Conservation (phyloP, 2,329 filamentous ascomycete species). For the Stemphylium lycopersici region DNA sequence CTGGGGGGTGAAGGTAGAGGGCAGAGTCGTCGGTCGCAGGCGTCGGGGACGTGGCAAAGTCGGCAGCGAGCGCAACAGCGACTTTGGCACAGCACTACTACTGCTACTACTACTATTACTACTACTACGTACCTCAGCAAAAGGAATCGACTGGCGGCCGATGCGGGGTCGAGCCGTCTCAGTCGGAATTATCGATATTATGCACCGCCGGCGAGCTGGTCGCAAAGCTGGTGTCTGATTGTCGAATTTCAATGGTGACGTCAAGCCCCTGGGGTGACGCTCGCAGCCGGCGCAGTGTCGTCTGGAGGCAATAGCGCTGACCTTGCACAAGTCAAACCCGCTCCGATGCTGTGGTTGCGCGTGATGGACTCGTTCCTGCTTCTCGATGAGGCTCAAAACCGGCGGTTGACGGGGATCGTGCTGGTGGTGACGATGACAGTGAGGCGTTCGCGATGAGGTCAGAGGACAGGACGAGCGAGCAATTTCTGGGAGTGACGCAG, state of each 20-base stretch:
- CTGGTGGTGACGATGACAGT: slow-evolving; percentile 42
- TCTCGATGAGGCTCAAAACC: slow-evolving; percentile 36
- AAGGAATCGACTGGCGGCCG: slow-evolving; percentile 23
- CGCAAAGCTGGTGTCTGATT: slow-evolving; percentile 25
- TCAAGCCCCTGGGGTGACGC: slow-evolving; percentile 35
- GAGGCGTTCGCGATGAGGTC: slow-evolving; percentile 47
- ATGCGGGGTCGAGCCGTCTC: slow-evolving; percentile 35
- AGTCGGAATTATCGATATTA: slow-evolving; percentile 22
- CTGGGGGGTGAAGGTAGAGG: slow-evolving; percentile 15
- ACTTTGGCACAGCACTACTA: slow-evolving; percentile 6
- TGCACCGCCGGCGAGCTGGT: slow-evolving; percentile 23
- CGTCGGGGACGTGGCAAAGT: slow-evolving; percentile 29
- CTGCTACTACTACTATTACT: no score
- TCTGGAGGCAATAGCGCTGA: slow-evolving; percentile 17
- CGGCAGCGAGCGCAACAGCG: slow-evolving; percentile 25
- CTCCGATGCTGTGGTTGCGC: slow-evolving; percentile 14
- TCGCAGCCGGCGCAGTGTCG: slow-evolving; percentile 21
- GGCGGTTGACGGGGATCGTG: slow-evolving; percentile 34
- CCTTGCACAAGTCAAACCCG: slow-evolving; percentile 10
- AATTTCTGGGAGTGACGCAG: slow-evolving; percentile 43
- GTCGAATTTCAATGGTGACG: slow-evolving; percentile 36
- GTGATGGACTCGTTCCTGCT: slow-evolving; percentile 18
- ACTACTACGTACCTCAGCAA: slow-evolving; percentile 38
- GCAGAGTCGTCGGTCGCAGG: slow-evolving; percentile 21
- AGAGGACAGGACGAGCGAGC: slow-evolving; percentile 41